phyloP scores from a whole-genome alignment of 2,329 filamentous ascomycete species.

The Alternaria triticina region DNA sequence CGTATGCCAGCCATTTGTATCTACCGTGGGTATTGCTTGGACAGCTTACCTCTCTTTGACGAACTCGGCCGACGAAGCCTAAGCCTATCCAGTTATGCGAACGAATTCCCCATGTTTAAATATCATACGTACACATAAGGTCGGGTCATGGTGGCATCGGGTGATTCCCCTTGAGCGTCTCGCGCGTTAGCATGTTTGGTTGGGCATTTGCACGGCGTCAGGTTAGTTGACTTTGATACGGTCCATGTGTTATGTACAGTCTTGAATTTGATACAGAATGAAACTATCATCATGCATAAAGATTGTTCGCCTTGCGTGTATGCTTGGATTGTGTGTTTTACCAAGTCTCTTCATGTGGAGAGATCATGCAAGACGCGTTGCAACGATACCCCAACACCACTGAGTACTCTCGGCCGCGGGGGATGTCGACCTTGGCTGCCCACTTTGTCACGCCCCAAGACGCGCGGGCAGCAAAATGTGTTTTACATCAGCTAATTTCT shows the following conservation, averaged over 20 bases:
- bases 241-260: conserved; percentile 4
- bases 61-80: conserved; percentile 79
- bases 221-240: conserved; percentile 10
- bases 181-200: conserved; percentile 28
- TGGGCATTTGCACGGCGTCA: conserved; percentile 25
- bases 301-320: background rate
- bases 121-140: conserved; percentile 15
- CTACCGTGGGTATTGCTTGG: conserved; percentile 94
- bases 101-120: conserved; percentile 24
- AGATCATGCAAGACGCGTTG: background rate
- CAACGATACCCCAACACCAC: background rate
- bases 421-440: conserved; percentile 10
- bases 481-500: conserved; percentile 18
- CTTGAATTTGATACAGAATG: conserved; percentile 5
- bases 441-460: background rate
- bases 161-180: conserved; percentile 24
- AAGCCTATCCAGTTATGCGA: conserved; percentile 10
- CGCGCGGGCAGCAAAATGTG: background rate
- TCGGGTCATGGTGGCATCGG: conserved; percentile 15
- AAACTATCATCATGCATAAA: background rate
- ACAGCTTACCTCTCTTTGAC: conserved; percentile 93
- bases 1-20: conserved; percentile 80
- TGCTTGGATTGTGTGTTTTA: background rate
- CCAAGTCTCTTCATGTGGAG: background rate
- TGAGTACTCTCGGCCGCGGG: conserved; percentile 33